phyloP scores from a whole-genome alignment of 495 filamentous ascomycete genomes.

The Hypoxylon trugodes region DNA sequence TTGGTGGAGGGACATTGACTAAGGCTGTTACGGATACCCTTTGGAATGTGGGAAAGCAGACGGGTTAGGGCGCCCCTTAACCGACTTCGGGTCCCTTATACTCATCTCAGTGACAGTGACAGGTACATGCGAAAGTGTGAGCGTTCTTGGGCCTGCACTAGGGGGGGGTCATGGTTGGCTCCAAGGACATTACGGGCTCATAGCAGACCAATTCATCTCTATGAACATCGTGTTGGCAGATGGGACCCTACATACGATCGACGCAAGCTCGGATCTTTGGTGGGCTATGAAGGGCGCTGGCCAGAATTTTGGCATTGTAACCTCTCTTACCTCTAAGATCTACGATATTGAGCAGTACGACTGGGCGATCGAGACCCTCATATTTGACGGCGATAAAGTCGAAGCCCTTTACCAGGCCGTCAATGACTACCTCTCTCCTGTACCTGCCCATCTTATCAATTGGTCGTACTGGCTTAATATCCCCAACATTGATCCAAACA shows the following conservation, averaged over 20 bases:
- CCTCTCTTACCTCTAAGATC: conserved; percentile 17
- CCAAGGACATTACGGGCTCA: conserved; percentile 59
- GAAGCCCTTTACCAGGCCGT: conserved; percentile 22
- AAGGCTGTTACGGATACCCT: conserved; percentile 27
- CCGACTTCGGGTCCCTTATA: neutral
- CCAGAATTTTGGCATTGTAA: conserved; percentile 64
- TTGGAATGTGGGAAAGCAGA: conserved; percentile 22
- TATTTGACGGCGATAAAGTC: conserved; percentile 30
- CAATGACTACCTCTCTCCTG: conserved; percentile 7
- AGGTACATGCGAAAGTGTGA: conserved; percentile 56
- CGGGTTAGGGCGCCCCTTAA: conserved; percentile 23
- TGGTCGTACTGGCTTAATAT: conserved; percentile 29
- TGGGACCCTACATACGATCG: conserved; percentile 49
- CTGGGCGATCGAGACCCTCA: conserved; percentile 34
- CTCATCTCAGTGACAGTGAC: conserved; percentile 43
- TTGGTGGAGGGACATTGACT: conserved; percentile 56
- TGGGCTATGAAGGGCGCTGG: conserved; percentile 64
- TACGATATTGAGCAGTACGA: conserved; percentile 15
- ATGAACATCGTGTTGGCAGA: conserved; percentile 58
- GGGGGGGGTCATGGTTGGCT: conserved; percentile 63
- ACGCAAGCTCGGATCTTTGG: conserved; percentile 48
- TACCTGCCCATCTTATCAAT: conserved; percentile 14
- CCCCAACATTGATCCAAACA: conserved; percentile 1
- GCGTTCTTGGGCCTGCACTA: conserved; percentile 54
- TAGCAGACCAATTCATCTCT: conserved; percentile 59